A percentile compares a stretch with the other conserved stretches of the same genome.
Conservation (phyloP, 345 rosid genomes). For the Eucalyptus pauciflora region DNA sequence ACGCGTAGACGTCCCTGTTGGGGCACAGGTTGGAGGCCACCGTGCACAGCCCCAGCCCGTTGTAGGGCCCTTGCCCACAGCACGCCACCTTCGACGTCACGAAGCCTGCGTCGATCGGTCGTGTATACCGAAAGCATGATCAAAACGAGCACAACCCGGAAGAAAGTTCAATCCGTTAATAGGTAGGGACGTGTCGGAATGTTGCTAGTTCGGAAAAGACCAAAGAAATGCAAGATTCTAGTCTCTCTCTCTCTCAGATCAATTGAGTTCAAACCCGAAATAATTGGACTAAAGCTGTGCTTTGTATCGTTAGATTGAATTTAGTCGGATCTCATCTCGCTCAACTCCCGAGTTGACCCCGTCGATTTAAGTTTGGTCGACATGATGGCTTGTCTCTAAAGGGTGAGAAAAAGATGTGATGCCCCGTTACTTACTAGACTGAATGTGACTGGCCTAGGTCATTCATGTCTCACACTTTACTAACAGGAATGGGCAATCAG, state of each 20-base stretch:
- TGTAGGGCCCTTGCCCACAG: conserved; percentile 89
- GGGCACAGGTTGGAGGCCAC: conserved; percentile 62
- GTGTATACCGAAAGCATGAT: background rate
- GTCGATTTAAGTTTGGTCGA: background rate
- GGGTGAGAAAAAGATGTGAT: background rate
- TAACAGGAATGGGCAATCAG: background rate
- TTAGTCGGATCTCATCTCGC: background rate
- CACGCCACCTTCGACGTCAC: conserved; percentile 68
- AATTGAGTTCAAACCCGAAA: background rate
- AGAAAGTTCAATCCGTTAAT: background rate
- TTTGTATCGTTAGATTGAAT: background rate
- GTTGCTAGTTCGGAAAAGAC: background rate
- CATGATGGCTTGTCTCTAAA: background rate
- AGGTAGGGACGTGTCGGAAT: background rate
- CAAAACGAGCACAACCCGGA: background rate
- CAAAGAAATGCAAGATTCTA: background rate
- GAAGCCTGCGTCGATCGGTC: conserved; percentile 38
- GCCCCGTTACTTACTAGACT: background rate
- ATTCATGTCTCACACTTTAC: background rate
- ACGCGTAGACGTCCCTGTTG: conserved; percentile 50
- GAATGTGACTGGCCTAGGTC: background rate
- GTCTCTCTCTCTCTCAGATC: background rate
- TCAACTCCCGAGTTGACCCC: background rate
- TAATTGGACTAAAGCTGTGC: background rate
- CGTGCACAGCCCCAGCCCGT: conserved; percentile 82